These are phyloP conservation scores for Tubosaeta sp. DNA, from an alignment of 768 basidiomycete genomes.

Conservation along the genomic window DNA sequence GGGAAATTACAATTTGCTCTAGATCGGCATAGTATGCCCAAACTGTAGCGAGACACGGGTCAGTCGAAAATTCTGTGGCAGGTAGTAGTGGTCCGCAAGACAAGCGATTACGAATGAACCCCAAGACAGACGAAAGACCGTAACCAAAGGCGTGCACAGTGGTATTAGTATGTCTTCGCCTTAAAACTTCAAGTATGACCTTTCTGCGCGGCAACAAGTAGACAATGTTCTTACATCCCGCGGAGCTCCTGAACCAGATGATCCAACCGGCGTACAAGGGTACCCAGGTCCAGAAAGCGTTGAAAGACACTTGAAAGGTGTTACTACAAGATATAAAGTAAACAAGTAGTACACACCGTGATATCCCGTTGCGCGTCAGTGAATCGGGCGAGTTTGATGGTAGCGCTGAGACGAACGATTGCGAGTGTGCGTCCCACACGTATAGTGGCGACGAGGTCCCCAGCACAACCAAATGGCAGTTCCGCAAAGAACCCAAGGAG, in stretches of 20 bases:
- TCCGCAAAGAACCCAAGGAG: slow-evolving; percentile 52
- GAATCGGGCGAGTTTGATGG: slow-evolving; percentile 31
- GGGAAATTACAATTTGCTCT: slow-evolving; percentile 46
- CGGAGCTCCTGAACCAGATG: slow-evolving; percentile 43
- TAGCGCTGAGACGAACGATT: slow-evolving; percentile 53
- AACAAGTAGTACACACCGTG: slow-evolving; percentile 35
- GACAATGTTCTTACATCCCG: slow-evolving; percentile 38
- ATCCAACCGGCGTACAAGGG: slow-evolving; percentile 63
- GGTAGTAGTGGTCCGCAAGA: slow-evolving; percentile 34
- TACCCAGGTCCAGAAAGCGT: slow-evolving; percentile 68
- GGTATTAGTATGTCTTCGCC: slow-evolving; percentile 45
- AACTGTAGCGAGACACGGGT: slow-evolving; percentile 35
- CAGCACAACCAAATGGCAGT: slow-evolving; percentile 51
- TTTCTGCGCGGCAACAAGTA: not conserved
- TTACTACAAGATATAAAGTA: not conserved
- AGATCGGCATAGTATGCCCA: slow-evolving; percentile 50
- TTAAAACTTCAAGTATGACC: slow-evolving; percentile 20
- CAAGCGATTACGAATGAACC: slow-evolving; percentile 46
- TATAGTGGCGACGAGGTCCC: slow-evolving; percentile 68
- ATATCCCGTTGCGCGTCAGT: slow-evolving; percentile 50
- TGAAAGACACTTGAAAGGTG: slow-evolving; percentile 43
- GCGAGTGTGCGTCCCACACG: slow-evolving; percentile 52
- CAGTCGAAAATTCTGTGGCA: slow-evolving; percentile 12
- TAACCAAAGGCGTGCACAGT: slow-evolving; percentile 66
- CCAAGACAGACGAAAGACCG: slow-evolving; percentile 52